These are phyloP conservation scores for Dentipellis sp. DNA, from an alignment of 768 basidiomycete genomes.

Conservation along the genomic window DNA sequence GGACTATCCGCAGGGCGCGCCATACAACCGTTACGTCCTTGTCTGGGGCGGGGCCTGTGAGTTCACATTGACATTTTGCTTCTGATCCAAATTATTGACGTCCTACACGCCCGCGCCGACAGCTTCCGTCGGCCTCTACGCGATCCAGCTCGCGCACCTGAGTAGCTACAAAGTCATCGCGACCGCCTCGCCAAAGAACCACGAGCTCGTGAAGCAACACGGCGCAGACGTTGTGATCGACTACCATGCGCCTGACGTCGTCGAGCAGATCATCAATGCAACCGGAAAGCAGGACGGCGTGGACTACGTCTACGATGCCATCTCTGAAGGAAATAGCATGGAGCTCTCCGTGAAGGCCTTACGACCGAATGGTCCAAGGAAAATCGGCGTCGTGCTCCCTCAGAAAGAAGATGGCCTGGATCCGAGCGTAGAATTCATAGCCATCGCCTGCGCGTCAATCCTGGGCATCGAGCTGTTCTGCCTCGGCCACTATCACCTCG, in stretches of 20 bases:
- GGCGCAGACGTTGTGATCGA: constrained; percentile 27
- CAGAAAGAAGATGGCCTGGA: neutral
- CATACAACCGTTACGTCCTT: neutral
- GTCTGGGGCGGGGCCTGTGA: neutral
- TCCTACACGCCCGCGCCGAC: constrained; percentile 13
- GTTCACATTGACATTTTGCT: constrained; percentile 1
- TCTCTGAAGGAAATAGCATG: neutral
- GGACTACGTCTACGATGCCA: neutral
- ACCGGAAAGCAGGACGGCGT: neutral
- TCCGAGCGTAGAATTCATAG: neutral
- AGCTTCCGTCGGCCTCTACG: constrained; percentile 21
- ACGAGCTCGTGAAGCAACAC: constrained; percentile 25
- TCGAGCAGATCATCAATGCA: neutral
- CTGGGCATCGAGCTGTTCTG: too few relatives aligned
- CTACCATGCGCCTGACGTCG: constrained; percentile 12
- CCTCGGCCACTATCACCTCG: neutral
- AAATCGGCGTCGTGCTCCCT: neutral
- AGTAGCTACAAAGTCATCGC: constrained; percentile 24
- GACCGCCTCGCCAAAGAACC: constrained; percentile 25
- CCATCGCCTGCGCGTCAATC: neutral
- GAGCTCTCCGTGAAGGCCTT: neutral
- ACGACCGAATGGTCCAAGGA: neutral
- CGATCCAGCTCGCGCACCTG: constrained; percentile 19
- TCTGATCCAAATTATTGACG: constrained; percentile 1
- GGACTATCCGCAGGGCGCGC: neutral